A percentile compares a stretch with the other conserved stretches of the same genome.
phyloP scores from a whole-genome alignment of 331 rosid species.

The Stylosanthes scabra region DNA sequence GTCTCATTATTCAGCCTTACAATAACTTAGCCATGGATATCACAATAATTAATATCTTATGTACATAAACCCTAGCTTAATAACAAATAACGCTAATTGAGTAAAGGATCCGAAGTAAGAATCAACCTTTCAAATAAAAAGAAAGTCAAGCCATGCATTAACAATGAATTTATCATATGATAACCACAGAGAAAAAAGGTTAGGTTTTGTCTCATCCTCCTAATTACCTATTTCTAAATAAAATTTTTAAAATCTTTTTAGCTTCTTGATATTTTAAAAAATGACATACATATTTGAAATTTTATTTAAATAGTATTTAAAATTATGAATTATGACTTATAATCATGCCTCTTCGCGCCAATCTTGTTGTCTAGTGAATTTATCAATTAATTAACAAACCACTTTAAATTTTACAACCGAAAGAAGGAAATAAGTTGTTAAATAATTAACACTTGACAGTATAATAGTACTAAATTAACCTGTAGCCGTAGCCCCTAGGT shows the following conservation, averaged over 20 bases:
- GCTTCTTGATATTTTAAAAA: too few relatives aligned
- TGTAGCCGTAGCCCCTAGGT: background rate
- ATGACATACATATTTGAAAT: too few relatives aligned
- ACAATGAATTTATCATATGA: constrained; percentile 5
- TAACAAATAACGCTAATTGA: background rate
- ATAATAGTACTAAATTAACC: too few relatives aligned
- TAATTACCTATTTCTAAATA: too few relatives aligned
- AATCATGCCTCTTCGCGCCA: background rate
- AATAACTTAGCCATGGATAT: background rate
- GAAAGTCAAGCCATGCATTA: constrained; percentile 14
- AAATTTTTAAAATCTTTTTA: too few relatives aligned
- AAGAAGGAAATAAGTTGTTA: constrained; percentile 59
- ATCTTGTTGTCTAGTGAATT: constrained; percentile 16
- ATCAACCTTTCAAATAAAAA: constrained; percentile 24
- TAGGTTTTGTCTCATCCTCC: too few relatives aligned
- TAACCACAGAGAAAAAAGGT: too few relatives aligned
- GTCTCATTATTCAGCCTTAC: background rate
- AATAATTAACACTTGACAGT: too few relatives aligned
- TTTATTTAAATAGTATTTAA: too few relatives aligned
- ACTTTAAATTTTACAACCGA: constrained; percentile 63
- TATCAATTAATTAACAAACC: constrained; percentile 30
- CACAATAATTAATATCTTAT: background rate
- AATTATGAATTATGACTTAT: too few relatives aligned
- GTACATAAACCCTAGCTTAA: background rate
- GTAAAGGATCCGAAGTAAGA: constrained; percentile 31